Conservation (phyloP, 768 basidiomycete genomes). For the Fomitopsis serialis region DNA sequence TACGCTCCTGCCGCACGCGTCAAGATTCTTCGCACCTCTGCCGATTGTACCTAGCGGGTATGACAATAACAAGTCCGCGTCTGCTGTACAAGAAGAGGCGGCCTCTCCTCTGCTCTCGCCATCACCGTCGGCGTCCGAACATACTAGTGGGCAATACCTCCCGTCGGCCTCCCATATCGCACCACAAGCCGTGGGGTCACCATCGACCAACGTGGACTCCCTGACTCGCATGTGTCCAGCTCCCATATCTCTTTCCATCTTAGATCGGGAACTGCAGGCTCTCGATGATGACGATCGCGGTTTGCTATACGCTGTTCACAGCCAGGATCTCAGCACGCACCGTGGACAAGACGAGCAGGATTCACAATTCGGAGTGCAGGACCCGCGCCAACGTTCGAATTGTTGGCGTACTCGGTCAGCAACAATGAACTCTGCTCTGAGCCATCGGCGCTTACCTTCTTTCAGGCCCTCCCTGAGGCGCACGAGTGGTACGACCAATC, state of each 20-base stretch:
- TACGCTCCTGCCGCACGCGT: not conserved
- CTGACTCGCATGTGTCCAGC: not conserved
- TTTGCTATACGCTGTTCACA: not conserved
- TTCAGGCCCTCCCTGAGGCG: no score
- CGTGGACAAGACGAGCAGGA: not conserved
- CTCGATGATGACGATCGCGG: not conserved
- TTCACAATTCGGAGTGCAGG: not conserved
- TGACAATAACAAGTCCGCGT: not conserved
- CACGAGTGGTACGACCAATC: no score
- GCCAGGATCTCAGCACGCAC: not conserved
- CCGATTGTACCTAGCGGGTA: not conserved
- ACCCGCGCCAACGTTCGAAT: no score
- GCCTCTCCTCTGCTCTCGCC: not conserved
- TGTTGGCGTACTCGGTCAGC: no score
- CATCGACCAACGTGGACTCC: not conserved
- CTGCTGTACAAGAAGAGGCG: not conserved
- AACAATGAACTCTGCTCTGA: no score
- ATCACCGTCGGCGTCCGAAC: no score
- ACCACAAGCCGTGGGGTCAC: no score
- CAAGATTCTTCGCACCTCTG: constrained; percentile 4
- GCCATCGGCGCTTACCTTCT: no score
- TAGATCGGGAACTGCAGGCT: not conserved
- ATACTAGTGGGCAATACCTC: no score
- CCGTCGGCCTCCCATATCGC: no score
- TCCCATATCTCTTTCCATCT: not conserved